Conservation (phyloP, 805 yeast genomes). For the Yamadazyma akitaensis region DNA sequence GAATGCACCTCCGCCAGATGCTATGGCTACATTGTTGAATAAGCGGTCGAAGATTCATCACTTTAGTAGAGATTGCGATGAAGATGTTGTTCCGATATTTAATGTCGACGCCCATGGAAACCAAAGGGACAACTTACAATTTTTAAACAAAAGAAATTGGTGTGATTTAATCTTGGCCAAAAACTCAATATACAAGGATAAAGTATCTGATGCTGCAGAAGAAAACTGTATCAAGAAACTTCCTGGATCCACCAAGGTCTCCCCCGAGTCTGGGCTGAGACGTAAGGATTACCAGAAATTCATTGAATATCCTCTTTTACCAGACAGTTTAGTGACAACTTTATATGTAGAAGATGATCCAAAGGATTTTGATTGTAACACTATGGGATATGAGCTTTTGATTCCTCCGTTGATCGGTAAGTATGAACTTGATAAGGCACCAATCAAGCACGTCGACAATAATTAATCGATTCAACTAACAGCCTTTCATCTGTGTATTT, state of each 20-base stretch:
- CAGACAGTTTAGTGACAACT: constrained; percentile 61
- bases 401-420: constrained; percentile 57
- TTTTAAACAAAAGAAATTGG: constrained; percentile 70
- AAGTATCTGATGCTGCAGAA: constrained; percentile 10
- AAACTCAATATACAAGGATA: constrained; percentile 20
- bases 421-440: constrained; percentile 26
- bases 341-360: constrained; percentile 71
- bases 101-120: constrained; percentile 53
- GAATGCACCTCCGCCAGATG: constrained; percentile 89
- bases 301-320: constrained; percentile 52
- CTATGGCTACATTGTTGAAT: constrained; percentile 72
- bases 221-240: constrained; percentile 3
- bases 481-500: too few relatives aligned
- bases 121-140: constrained; percentile 45
- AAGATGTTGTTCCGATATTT: constrained; percentile 78
- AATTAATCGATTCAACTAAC: too few relatives aligned
- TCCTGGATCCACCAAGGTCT: constrained; percentile 11
- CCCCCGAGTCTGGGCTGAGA: background rate
- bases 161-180: constrained; percentile 59
- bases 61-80: constrained; percentile 63
- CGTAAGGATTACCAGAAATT: constrained; percentile 25
- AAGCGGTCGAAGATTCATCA: constrained; percentile 67
- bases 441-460: constrained; percentile 28
- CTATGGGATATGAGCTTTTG: constrained; percentile 64
- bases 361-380: constrained; percentile 43